Percentiles rank a stretch among this genome's conserved stretches.
Conservation (phyloP, 2,329 filamentous ascomycete species). For the Penicillium sp. region DNA sequence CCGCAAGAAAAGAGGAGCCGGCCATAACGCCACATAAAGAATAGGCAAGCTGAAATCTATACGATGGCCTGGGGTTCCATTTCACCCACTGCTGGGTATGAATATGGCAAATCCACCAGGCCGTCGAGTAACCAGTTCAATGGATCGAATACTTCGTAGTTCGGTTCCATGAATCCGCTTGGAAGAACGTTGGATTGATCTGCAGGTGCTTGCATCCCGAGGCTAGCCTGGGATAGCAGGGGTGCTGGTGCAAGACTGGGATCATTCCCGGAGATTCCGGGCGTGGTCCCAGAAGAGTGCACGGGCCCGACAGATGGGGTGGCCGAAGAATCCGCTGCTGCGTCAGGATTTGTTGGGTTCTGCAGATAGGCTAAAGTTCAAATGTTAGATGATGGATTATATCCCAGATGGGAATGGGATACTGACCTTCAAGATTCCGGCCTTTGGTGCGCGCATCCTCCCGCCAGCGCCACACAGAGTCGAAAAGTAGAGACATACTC, state of each 20-base stretch:
- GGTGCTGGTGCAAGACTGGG: slow-evolving; percentile 44
- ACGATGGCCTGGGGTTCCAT: slow-evolving; percentile 43
- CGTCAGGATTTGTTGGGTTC: slow-evolving; percentile 81
- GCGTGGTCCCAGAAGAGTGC: slow-evolving; percentile 35
- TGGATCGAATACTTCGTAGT: slow-evolving; percentile 86
- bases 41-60: slow-evolving; percentile 16
- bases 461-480: slow-evolving; percentile 66
- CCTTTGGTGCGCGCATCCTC: slow-evolving; percentile 65
- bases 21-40: slow-evolving; percentile 4
- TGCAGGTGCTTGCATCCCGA: slow-evolving; percentile 29
- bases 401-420: neutral
- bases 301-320: slow-evolving; percentile 55
- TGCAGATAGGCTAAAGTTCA: slow-evolving; percentile 61
- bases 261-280: slow-evolving; percentile 39
- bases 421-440: slow-evolving; percentile 64
- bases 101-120: slow-evolving; percentile 73
- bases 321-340: slow-evolving; percentile 67
- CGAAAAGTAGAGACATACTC: slow-evolving; percentile 64
- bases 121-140: slow-evolving; percentile 92
- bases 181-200: slow-evolving; percentile 29
- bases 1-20: neutral
- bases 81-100: slow-evolving; percentile 54
- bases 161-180: slow-evolving; percentile 60
- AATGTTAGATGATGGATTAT: slow-evolving; percentile 14
- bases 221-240: slow-evolving; percentile 31